Evolutionary conservation across 1,139 yeast genomes (phyloP), one percentile per base, ranked within the genome.

Genomic region (Scheffersomyces insectosa): DNA sequence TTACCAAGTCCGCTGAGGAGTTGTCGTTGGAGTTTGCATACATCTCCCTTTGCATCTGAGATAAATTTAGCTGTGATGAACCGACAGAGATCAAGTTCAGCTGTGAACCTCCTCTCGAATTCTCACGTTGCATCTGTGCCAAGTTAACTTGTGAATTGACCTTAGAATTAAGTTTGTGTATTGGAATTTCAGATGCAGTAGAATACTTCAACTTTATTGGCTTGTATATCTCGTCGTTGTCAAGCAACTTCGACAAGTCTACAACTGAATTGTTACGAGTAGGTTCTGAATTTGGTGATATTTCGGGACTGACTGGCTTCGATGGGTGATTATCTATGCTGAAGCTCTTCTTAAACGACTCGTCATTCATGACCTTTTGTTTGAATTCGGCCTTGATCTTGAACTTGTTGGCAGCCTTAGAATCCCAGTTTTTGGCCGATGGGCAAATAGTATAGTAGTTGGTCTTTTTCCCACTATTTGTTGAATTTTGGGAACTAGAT

Each of bases 231-330:
- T 69, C 75, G 40, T 68, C 67, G 47, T 69, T 69, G 28, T 65
- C 62, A 13, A 55, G 41, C 38, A 74, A 54, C 45, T 72, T 71
- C 25, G 72, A 59, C 42, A 74, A 62, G 52, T 74, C 77, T 28
- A 74, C 69, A 9, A 72, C 73, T 4, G 77, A 70, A 47, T 74
- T 74, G 36, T 64, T 60, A 44, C 75, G 55, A 7, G 77, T 67
- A 5, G 79, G 79, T 45, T 69, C 74, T 1, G 76, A 68, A 38
- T 55, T 65, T 6, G 79, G 79, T 8, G 76, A 70, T 2, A 74
- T 72, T 40, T 71, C 76, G 2, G 79, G 79, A 30, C 75, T 64
- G 1, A 68, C 60, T 4, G 76, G 77, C 37, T 57, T 59, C 12
- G 45, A 39, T 0, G 79, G 79, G 20, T 60, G 71, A 37, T 63